Evolutionary conservation across 2,329 filamentous ascomycete genomes (phyloP), one percentile per base, ranked within the genome.

Genomic region (Neoascochyta sp.): DNA sequence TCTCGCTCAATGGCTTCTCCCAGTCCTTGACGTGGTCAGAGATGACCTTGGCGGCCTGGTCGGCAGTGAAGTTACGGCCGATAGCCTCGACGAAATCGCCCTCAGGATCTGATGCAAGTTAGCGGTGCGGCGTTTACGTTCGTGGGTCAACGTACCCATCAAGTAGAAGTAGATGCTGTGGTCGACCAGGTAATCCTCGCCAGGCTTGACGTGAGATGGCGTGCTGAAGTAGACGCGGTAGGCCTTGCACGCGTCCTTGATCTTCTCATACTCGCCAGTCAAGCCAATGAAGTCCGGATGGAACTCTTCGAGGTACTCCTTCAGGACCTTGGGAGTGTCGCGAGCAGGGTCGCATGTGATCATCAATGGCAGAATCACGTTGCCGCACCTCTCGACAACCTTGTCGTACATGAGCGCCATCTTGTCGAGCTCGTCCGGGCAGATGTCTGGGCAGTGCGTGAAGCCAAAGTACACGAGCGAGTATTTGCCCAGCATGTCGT

Each of bases 141-240:
- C 3, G 13, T 29, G 11, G 7, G 25, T 7, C 32, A 27, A 67
- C 74, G 64, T 61, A 80, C 76, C 77, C 92, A 98, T 98, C 48
- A 98, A 69, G 65, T 98, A 98, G 57, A 98, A 98, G 73, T 98
- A 98, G 50, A 98, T 98, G 64, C 88, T 95, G 69, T 98, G 92
- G 64, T 98, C 92, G 9, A 98, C 92, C 51, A 98, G 66, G 62
- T 98, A 98, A 65, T 98, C 92, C 71, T 95, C 85, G 1, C 90
- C 92, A 1, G 88, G 83, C 71, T 89, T 83, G 34, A 96, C 86
- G 43, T 88, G 76, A 50, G 78, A 73, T 18, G 92, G 92, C 26
- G 92, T 98, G 57, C 85, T 92, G 57, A 98, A 98, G 69, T 98
- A 98, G 32, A 98, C 92, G 12, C 92, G 76, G 65, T 96, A 98